Evolutionary conservation across 306 rosid genomes (phyloP), one percentile per base, ranked within the genome.

Genomic region (Trifolium fragiferum): DNA sequence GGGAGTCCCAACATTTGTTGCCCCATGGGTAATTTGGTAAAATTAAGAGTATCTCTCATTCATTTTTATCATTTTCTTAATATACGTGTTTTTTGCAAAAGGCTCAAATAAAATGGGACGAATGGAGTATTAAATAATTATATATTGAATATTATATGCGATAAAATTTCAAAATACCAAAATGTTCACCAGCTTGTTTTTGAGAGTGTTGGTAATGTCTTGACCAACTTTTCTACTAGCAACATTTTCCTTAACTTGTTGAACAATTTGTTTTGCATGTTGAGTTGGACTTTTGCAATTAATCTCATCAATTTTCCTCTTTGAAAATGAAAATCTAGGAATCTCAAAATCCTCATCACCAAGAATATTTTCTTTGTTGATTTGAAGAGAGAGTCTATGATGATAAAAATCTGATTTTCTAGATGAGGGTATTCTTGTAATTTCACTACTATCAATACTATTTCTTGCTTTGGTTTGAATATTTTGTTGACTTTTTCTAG

Each of bases 331-430:
- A 19, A 82, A 57, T 76, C 87, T 70, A 10, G 87, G 86, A 0
- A 84, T 46, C 38, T 90, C 93, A 38, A 84, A 60, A 4, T 89
- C 89, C 32, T 78, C 89, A 11, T 30, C 49, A 18, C 59, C 27
- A 18, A 51, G 1, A 27, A 46, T n/a, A 70, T 86, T 88, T 68
- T 89, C 96, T 63, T 85, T 88, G 87, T 82, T 89, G 76, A 93
- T 84, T 67, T 93, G 98, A 49, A 93, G 98, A 20, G 98, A 93
- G 8, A 88, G 80, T 16, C 96, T 82, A 70, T 86, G 98, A 37
- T 86, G 89, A 68, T 91, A 96, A 20, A 84, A 86, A 73, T 89
- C 92, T 20, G 97, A 89, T 79, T 83, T 91, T 80, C 92, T 89
- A 10, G 90, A 75, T 0, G 82, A 81, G 23, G 96, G 89, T 57